A percentile compares a stretch with the other conserved stretches of the same genome.
phyloP scores from a whole-genome alignment of 257 asterid species.

The Striga asiatica region DNA sequence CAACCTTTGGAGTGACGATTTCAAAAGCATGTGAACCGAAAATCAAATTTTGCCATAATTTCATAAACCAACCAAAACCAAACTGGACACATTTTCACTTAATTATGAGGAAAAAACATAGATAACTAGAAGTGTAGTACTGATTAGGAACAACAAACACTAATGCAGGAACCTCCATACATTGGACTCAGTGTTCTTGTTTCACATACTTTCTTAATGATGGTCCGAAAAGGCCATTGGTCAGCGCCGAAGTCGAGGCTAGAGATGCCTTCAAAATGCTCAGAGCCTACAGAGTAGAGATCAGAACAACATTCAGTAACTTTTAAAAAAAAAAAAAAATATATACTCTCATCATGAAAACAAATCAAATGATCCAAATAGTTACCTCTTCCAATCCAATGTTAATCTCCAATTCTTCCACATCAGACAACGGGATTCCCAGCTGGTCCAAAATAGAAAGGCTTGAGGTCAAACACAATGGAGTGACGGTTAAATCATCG shows the following conservation, averaged over 20 bases:
- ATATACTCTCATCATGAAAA: neutral
- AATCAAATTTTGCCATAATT: too few relatives aligned
- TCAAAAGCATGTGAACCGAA: too few relatives aligned
- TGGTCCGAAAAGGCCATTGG: neutral
- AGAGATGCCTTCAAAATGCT: constrained; percentile 21
- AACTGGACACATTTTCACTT: too few relatives aligned
- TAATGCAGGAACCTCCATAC: too few relatives aligned
- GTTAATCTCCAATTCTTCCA: neutral
- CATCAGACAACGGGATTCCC: neutral
- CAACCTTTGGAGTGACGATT: too few relatives aligned
- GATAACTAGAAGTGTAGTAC: too few relatives aligned
- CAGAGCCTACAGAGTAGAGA: constrained; percentile 20
- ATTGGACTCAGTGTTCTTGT: neutral
- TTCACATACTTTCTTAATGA: neutral
- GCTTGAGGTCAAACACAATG: neutral
- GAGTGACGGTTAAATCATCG: neutral
- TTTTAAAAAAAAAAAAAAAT: neutral
- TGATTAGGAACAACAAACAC: too few relatives aligned
- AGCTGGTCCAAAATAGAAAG: neutral
- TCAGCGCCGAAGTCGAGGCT: constrained; percentile 13
- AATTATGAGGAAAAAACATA: too few relatives aligned
- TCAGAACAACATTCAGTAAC: too few relatives aligned
- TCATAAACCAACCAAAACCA: too few relatives aligned
- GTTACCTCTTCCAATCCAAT: neutral
- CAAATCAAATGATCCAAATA: neutral